These are phyloP conservation scores for Naegleria lovaniensis DNA, from an alignment of 208 protist species.

Conservation along the genomic window DNA sequence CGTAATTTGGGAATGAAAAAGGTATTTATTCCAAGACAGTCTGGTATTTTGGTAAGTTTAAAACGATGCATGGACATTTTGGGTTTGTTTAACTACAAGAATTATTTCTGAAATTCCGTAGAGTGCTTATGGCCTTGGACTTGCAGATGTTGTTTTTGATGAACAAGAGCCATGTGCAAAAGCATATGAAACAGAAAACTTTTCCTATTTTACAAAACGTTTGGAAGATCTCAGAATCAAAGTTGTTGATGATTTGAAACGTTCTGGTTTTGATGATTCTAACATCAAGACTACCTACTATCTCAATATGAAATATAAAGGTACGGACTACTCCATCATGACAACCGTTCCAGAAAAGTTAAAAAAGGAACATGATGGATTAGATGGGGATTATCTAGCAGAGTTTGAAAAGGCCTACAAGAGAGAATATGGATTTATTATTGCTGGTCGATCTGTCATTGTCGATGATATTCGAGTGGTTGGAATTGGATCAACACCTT, in stretches of 20 bases:
- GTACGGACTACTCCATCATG: slow-evolving; percentile 82
- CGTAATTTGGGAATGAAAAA: slow-evolving; percentile 63
- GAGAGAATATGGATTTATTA: slow-evolving; percentile 80
- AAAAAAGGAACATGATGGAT: background rate
- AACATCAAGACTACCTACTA: slow-evolving; percentile 57
- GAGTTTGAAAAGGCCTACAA: slow-evolving; percentile 67
- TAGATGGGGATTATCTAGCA: slow-evolving; percentile 40
- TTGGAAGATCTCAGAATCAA: slow-evolving; percentile 31
- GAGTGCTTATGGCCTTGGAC: slow-evolving; percentile 76
- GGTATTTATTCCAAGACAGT: slow-evolving; percentile 57
- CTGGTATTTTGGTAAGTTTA: slow-evolving; percentile 27
- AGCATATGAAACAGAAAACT: slow-evolving; percentile 40
- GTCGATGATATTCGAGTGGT: slow-evolving; percentile 84
- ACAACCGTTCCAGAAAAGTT: slow-evolving; percentile 37
- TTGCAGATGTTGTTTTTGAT: slow-evolving; percentile 83
- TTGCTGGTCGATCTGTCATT: slow-evolving; percentile 61
- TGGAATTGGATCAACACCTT: slow-evolving; percentile 46
- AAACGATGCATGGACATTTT: background rate
- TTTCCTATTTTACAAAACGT: slow-evolving; percentile 39
- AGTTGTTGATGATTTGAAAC: slow-evolving; percentile 23
- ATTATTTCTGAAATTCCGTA: slow-evolving; percentile 37
- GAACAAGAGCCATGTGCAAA: slow-evolving; percentile 54
- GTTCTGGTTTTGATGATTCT: background rate
- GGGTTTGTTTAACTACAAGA: slow-evolving; percentile 55
- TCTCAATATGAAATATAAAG: slow-evolving; percentile 77